These are phyloP conservation scores for Penicillium polonicum DNA, from an alignment of 2,329 filamentous ascomycete species.

Conservation along the genomic window DNA sequence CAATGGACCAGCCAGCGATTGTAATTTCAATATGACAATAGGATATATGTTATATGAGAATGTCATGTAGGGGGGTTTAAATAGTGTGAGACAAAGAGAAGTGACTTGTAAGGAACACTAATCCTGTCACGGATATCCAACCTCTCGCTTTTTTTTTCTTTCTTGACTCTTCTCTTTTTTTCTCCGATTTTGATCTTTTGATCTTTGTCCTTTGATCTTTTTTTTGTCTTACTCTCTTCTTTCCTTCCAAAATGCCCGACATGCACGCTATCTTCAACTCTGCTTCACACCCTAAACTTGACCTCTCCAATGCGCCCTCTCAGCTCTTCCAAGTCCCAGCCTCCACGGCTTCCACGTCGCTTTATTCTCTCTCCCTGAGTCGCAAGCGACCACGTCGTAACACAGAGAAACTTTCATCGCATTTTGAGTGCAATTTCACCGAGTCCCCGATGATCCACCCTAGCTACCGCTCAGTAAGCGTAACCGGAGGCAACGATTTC, in stretches of 20 bases:
- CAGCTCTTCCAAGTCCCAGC: slow-evolving; percentile 40
- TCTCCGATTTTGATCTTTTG: slow-evolving; percentile 2
- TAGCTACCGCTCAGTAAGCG: slow-evolving; percentile 39
- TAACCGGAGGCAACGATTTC: slow-evolving; percentile 22
- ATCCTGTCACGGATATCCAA: not conserved
- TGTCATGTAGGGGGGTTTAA: slow-evolving; percentile 3
- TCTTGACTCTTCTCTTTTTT: slow-evolving; percentile 1
- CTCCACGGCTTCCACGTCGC: slow-evolving; percentile 39
- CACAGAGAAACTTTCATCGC: slow-evolving; percentile 24
- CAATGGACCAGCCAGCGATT: slow-evolving; percentile 45
- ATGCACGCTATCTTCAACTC: slow-evolving; percentile 37
- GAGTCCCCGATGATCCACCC: slow-evolving; percentile 38
- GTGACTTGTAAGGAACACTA: not conserved
- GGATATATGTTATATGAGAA: not conserved
- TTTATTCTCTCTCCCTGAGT: slow-evolving; percentile 36
- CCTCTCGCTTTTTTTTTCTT: slow-evolving; percentile 5
- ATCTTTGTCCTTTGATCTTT: not conserved
- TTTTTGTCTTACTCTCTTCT: slow-evolving; percentile 1
- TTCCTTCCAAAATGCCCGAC: slow-evolving; percentile 21
- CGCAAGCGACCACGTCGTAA: slow-evolving; percentile 36
- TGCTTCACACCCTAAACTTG: slow-evolving; percentile 39
- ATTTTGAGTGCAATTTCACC: slow-evolving; percentile 31
- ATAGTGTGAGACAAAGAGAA: slow-evolving; percentile 1
- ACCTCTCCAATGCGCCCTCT: slow-evolving; percentile 39
- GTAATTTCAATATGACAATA: slow-evolving; percentile 15